Conservation (phyloP, 75 land plant genomes). For the Pseudotsuga menziesii region DNA sequence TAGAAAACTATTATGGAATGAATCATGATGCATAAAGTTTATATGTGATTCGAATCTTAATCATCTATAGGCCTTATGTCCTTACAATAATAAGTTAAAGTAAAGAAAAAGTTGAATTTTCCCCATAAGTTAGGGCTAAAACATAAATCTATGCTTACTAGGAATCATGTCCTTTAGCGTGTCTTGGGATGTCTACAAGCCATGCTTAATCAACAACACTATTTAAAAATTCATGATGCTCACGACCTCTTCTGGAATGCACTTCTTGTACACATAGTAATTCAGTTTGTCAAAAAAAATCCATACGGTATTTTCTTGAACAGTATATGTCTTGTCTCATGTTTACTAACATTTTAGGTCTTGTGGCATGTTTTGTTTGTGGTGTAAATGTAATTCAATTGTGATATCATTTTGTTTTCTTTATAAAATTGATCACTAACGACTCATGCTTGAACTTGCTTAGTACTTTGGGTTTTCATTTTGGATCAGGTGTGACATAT, state of each 20-base stretch:
- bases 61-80: too few species aligned
- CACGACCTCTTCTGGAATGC: neutral
- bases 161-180: too few species aligned
- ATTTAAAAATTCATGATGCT: neutral
- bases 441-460: neutral
- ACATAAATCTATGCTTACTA: too few species aligned
- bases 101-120: too few species aligned
- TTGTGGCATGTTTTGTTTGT: neutral
- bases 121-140: too few species aligned
- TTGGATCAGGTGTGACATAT: constrained; percentile 5
- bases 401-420: neutral
- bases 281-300: neutral
- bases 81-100: too few species aligned
- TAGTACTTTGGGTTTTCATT: neutral
- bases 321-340: neutral
- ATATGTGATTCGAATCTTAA: too few species aligned
- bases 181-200: too few species aligned
- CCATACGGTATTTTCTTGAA: neutral
- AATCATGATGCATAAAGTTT: too few species aligned
- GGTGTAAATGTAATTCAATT: neutral
- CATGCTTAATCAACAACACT: neutral
- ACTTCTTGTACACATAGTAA: neutral
- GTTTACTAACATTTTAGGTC: neutral
- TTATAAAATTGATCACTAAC: neutral
- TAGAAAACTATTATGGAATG: too few species aligned